Evolutionary conservation across 1,139 yeast genomes (phyloP), one percentile per base, ranked within the genome.

Genomic region (Yamadazyma triangularis): DNA sequence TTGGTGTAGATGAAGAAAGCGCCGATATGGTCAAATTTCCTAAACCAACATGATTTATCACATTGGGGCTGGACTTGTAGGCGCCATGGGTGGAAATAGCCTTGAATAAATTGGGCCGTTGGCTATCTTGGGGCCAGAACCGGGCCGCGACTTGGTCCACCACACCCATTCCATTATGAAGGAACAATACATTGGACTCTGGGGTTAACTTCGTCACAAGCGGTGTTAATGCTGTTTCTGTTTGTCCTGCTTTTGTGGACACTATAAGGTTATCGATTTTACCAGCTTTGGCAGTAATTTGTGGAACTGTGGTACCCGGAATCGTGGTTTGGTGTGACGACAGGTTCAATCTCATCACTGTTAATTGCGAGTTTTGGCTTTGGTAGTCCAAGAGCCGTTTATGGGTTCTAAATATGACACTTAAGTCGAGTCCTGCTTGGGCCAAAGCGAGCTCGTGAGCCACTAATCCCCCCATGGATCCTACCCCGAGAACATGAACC

Each of bases 11-110:
- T 15, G 6, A 8, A 7, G n/a, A 13, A 7, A 25, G 14, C 2
- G 2, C 38, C 1, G 58, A 30, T 4, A 86, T 51, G 36, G 70
- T 67, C 33, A 86, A 53, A 27, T 66, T 65, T 1, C 89, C 94
- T 19, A 53, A 53, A 1, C 89, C 91, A 6, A 81, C 87, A 55
- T 82, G 93, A 25, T 75, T 73, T n/a, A 67, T 58, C 4, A 60
- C 52, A 35, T 69, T 74, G 1, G 71, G 65, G 4, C 62, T 50
- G 0, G 56, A 43, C 34, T 64, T 59, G 44, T 67, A 69, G 15
- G 83, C 87, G 3, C 96, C 97, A 55, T 89, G 96, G 2, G 87
- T 73, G 24, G 81, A 79, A 11, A 89, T 78, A 27, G 89, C 96
- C 48, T 79, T 82, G 47, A 67, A 76, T 7, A 89, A 49, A 12